phyloP scores from a whole-genome alignment of 495 filamentous ascomycete species.

The Evernia prunastri region DNA sequence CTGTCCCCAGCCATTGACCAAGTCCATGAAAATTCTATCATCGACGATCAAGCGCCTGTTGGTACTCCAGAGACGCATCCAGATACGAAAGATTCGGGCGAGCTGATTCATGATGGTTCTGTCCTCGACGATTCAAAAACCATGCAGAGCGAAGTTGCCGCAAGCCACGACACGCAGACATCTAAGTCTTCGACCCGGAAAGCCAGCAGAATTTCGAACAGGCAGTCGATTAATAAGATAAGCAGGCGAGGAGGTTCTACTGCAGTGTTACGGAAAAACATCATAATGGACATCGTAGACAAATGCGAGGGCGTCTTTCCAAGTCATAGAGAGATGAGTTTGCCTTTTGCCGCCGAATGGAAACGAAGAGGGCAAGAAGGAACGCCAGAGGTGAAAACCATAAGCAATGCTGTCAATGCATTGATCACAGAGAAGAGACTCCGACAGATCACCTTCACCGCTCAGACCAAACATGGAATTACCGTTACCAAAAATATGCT shows the following conservation, averaged over 20 bases:
- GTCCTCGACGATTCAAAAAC: not conserved
- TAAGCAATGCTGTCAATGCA: conserved; percentile 51
- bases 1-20: not conserved
- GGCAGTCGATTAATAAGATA: not conserved
- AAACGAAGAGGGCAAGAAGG: conserved; percentile 42
- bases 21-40: not conserved
- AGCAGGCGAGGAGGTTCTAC: conserved; percentile 37
- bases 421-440: conserved; percentile 55
- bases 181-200: not conserved
- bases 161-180: not conserved
- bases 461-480: conserved; percentile 46
- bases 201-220: not conserved
- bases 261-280: conserved; percentile 47
- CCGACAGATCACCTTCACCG: conserved; percentile 55
- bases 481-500: conserved; percentile 53
- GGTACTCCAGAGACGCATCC: not conserved
- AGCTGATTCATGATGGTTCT: not conserved
- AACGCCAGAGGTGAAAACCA: conserved; percentile 46
- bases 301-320: conserved; percentile 68
- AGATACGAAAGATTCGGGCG: not conserved
- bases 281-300: conserved; percentile 64
- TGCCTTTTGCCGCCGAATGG: conserved; percentile 60
- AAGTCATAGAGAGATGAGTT: conserved; percentile 63
- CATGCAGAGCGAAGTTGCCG: not conserved
- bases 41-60: not conserved